Evolutionary conservation across 306 rosid genomes (phyloP).

Genomic region (Acacia confusa): DNA sequence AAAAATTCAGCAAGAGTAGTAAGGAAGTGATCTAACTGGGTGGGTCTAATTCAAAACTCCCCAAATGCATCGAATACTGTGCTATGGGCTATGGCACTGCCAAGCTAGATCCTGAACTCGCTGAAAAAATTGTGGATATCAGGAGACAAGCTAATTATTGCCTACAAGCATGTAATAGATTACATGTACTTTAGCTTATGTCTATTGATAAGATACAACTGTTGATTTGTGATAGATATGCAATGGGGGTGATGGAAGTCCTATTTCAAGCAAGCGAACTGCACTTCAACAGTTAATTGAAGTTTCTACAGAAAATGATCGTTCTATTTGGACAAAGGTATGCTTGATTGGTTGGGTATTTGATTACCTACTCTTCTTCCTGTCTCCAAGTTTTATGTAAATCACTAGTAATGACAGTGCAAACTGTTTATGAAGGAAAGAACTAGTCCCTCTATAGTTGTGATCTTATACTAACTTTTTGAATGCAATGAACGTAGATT

Average conservation of each 20-base stretch:
- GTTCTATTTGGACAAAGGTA: slow-evolving; percentile 87
- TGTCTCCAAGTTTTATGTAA: slow-evolving; percentile 1
- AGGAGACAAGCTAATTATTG: neutral
- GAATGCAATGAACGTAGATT: slow-evolving; percentile 22
- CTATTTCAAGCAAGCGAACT: slow-evolving; percentile 55
- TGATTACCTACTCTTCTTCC: slow-evolving; percentile 13
- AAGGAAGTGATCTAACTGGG: slow-evolving; percentile 1
- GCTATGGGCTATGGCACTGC: neutral
- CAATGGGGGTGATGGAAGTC: slow-evolving; percentile 68
- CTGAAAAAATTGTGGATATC: neutral
- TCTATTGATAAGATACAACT: slow-evolving; percentile 11
- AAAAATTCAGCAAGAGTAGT: neutral
- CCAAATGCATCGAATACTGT: neutral
- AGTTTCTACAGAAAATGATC: slow-evolving; percentile 72
- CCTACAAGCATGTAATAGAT: neutral
- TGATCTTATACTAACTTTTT: slow-evolving; percentile 8
- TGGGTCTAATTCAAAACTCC: slow-evolving; percentile 12
- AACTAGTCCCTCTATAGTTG: slow-evolving; percentile 3
- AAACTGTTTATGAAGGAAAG: slow-evolving; percentile 19
- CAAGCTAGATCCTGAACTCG: neutral
- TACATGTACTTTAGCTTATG: slow-evolving; percentile 15
- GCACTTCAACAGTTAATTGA: slow-evolving; percentile 88
- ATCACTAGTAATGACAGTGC: neutral
- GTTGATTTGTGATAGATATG: slow-evolving; percentile 56
- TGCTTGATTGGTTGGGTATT: slow-evolving; percentile 26